phyloP scores from a whole-genome alignment of 139 green algal species.

The Eudorina sp. region DNA sequence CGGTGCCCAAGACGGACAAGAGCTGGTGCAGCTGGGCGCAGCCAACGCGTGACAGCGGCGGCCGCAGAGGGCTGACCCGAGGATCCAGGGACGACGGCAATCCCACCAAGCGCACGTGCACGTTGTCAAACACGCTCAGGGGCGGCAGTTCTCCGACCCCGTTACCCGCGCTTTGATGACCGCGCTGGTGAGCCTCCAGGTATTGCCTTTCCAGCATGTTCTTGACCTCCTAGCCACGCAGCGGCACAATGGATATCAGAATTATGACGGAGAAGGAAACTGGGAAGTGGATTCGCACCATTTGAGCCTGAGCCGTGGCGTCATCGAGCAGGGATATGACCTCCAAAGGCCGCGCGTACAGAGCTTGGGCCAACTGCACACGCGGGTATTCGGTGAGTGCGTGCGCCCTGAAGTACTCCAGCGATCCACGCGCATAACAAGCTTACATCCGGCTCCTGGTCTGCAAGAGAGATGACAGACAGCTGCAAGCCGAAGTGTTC shows the following conservation, averaged over 20 bases:
- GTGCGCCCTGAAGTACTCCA: background rate
- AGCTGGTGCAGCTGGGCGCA: slow-evolving; percentile 73
- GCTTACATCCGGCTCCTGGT: slow-evolving; percentile 28
- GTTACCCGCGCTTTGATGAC: background rate
- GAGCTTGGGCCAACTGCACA: slow-evolving; percentile 1
- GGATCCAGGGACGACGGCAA: slow-evolving; percentile 62
- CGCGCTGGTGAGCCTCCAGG: background rate
- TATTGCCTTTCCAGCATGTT: background rate
- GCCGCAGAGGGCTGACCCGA: slow-evolving; percentile 30
- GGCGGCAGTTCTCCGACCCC: background rate
- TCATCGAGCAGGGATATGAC: background rate
- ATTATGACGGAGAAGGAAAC: background rate
- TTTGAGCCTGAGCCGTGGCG: background rate
- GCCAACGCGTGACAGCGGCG: slow-evolving; percentile 63
- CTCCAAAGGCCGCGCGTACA: slow-evolving; percentile 2
- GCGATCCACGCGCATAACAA: background rate
- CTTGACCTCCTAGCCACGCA: slow-evolving; percentile 13
- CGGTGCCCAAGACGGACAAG: slow-evolving; percentile 80
- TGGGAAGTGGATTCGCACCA: background rate
- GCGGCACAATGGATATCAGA: background rate
- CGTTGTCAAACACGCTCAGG: slow-evolving; percentile 59
- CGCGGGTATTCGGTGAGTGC: background rate
- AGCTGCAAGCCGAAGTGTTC: slow-evolving; percentile 3
- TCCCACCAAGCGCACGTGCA: slow-evolving; percentile 69
- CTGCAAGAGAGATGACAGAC: background rate